These are phyloP conservation scores for Oemleria cerasiformis DNA, from an alignment of 306 rosid species.

Conservation along the genomic window DNA sequence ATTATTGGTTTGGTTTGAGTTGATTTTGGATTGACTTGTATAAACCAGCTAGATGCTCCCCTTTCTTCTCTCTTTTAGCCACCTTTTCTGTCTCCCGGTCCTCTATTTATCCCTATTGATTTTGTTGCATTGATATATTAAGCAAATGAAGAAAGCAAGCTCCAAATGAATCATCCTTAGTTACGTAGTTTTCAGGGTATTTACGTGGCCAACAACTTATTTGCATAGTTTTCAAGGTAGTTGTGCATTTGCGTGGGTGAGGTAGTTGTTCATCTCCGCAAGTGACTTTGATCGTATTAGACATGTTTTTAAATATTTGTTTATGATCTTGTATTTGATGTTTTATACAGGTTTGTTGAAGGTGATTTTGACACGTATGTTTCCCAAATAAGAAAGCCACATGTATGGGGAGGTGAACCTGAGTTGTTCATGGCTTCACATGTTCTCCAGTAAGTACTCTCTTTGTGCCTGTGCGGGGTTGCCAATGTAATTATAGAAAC, in stretches of 20 bases:
- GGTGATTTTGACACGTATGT: slow-evolving; percentile 82
- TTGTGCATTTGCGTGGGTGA: not conserved
- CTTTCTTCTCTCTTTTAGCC: not conserved
- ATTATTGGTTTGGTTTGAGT: not conserved
- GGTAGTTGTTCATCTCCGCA: not conserved
- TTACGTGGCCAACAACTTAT: not conserved
- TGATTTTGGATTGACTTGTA: not conserved
- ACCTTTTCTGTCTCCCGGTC: not conserved
- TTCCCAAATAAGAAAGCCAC: slow-evolving; percentile 72
- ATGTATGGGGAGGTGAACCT: slow-evolving; percentile 98
- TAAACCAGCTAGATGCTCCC: not conserved
- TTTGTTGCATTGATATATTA: not conserved
- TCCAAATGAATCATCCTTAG: not conserved
- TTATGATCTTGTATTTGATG: slow-evolving; percentile 28
- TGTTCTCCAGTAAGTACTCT: slow-evolving; percentile 65
- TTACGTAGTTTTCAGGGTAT: not conserved
- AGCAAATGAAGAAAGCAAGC: not conserved
- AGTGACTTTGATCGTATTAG: not conserved
- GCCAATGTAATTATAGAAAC: not conserved
- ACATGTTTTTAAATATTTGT: not conserved
- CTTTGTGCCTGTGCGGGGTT: not conserved
- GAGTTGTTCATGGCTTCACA: slow-evolving; percentile 92
- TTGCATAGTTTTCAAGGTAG: not conserved
- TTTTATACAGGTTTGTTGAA: slow-evolving; percentile 79
- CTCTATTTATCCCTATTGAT: not conserved